phyloP scores from a whole-genome alignment of 225 moss, liverwort and hornwort species.

The Rhytidiadelphus loreus region DNA sequence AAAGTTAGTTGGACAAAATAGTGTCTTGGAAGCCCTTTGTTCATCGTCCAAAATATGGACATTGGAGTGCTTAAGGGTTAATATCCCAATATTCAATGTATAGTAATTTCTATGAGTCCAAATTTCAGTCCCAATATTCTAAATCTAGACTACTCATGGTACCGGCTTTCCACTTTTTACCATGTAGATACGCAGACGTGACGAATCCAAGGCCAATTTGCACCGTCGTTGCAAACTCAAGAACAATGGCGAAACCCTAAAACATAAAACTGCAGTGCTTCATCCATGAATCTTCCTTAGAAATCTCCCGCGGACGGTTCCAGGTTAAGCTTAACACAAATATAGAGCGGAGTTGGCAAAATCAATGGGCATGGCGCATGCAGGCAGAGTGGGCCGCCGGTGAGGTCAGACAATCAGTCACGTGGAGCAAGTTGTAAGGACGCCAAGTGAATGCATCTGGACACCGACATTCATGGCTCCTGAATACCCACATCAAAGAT shows the following conservation, averaged over 20 bases:
- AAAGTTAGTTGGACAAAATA: no score
- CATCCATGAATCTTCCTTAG: not conserved
- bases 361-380: not conserved
- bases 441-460: not conserved
- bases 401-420: not conserved
- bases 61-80: no score
- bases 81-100: no score
- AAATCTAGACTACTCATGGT: not conserved
- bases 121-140: not conserved
- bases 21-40: no score
- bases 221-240: not conserved
- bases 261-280: not conserved
- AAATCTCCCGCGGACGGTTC: not conserved
- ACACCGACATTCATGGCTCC: not conserved
- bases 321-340: not conserved
- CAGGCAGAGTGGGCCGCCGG: not conserved
- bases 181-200: accelerated
- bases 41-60: no score
- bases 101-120: not conserved
- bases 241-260: not conserved
- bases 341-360: not conserved
- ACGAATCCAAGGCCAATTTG: not conserved
- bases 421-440: not conserved
- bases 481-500: not conserved
- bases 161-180: not conserved